A percentile compares a stretch with the other conserved stretches of the same genome.
Evolutionary conservation across 179 eudicot genomes (phyloP).

Genomic region (Beta macrorhiza): DNA sequence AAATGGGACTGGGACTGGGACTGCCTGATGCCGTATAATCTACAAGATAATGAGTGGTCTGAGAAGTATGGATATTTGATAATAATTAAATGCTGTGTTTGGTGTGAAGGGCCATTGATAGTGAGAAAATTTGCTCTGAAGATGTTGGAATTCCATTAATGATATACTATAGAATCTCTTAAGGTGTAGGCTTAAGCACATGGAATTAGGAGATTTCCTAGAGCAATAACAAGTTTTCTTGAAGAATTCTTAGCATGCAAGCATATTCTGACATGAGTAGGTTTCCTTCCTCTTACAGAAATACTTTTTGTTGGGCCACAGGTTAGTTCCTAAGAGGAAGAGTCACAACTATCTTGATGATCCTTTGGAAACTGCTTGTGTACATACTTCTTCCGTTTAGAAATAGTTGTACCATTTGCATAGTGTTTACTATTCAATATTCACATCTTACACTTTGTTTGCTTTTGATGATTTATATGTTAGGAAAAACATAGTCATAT

Average conservation of each 20-base stretch:
- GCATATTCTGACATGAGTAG: too few species aligned
- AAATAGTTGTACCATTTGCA: too few species aligned
- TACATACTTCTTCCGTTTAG: neutral
- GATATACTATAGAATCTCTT: neutral
- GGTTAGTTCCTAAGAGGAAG: neutral
- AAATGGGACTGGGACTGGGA: neutral
- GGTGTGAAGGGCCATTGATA: neutral
- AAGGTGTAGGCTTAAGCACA: neutral
- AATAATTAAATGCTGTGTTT: neutral
- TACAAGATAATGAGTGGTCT: too few species aligned
- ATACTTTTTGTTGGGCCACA: too few species aligned
- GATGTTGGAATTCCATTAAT: neutral
- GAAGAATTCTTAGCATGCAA: neutral
- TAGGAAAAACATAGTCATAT: too few species aligned
- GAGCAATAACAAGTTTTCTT: neutral
- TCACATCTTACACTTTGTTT: too few species aligned
- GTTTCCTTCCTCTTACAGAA: too few species aligned
- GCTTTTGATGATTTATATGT: too few species aligned
- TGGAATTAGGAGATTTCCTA: neutral
- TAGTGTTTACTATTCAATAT: too few species aligned
- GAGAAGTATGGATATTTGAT: neutral
- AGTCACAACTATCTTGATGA: neutral
- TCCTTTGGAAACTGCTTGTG: neutral
- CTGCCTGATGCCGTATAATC: too few species aligned
- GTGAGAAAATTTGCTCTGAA: neutral